Base-by-base conservation (phyloP, 2,329 filamentous ascomycete genomes). In the Mycocentrospora acerina region DNA sequence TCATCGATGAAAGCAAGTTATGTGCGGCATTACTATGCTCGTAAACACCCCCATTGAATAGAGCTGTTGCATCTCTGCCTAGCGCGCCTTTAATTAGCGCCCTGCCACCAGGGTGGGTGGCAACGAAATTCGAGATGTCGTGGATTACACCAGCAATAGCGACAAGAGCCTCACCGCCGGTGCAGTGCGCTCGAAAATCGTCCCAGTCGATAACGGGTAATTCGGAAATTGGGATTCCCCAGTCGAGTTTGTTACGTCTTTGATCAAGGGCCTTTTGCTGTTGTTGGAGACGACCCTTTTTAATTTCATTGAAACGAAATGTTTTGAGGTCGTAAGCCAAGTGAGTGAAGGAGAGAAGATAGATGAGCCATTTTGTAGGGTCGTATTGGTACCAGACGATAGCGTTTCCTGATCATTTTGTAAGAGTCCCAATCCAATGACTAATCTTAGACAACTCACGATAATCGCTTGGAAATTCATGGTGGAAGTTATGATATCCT, bases 401-500 rank as follows among this genome's bases (percentile, higher is more conserved):
- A 8, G 67, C 66, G 26, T 70, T 70, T 27, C 65, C 55, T 59
- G 26, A 11, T n/a, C n/a, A n/a, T n/a, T n/a, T n/a, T n/a, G n/a
- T n/a, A n/a, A n/a, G n/a, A n/a, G n/a, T n/a, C n/a, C n/a, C n/a
- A n/a, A n/a, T n/a, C n/a, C n/a, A n/a, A n/a, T n/a, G n/a, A n/a
- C n/a, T n/a, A n/a, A n/a, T n/a, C n/a, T n/a, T 7, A 25, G 13
- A 29, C n/a, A 33, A 60, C 51, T 54, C 59, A 51, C 66, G 64
- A 47, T 67, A 70, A 34, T 70, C 67, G 32, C 59, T 63, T 2
- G 67, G 66, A 35, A 69, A 69, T 42, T 69, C 65, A 40, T 69
- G 66, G 42, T 69, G 67, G 46, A 69, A 69, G 48, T 69, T 69
- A 42, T 69, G 67, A 46, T 69, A 69, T 0, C 67, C 67, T 39